Evolutionary conservation across 192 early-diverging fungal genomes (phyloP), one percentile per base, ranked within the genome.

Genomic region (Chytriomyces sp.): DNA sequence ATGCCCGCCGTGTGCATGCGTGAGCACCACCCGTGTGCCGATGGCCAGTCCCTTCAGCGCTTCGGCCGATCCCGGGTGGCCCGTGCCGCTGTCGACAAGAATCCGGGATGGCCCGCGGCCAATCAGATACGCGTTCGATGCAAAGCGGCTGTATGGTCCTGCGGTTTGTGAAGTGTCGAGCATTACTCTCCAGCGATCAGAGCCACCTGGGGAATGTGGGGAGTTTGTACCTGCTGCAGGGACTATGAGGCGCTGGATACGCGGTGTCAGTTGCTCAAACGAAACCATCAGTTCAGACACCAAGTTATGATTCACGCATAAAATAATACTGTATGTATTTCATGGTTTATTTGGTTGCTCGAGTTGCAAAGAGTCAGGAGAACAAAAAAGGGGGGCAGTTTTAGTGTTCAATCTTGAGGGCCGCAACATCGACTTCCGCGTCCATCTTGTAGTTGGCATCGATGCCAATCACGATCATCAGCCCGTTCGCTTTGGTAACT

Each of bases 381-480:
- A 35, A 35, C 35, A 35, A 35, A 35, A 35, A n/a, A n/a, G n/a
- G n/a, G 35, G 35, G 35, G 35, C 35, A 35, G 35, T 57, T 20
- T 20, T 57, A 57, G 16, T 57, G 16, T 20, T 57, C 53, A 57
- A 57, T 57, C 53, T 57, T 57, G 53, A 57, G 53, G 20, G 13
- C 53, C 16, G 53, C 53, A 57, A 57, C 16, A 57, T 3, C 53
- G 16, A 5, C 53, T n/a, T 57, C 53, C 23, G 13, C 50, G 9
- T 67, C 74, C 74, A 50, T 64, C 24, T 50, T 67, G 3, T 9
- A 64, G 48, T 50, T 49, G 16, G 63, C 8, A 60, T 76, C 74
- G 9, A 76, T 50, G 13, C 63, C 74, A 67, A 76, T 67, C 48
- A 59, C 45, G n/a, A 48, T 59, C 74, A 24, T 50, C 28, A 76